These are phyloP conservation scores for Penicillium decumbens DNA, from an alignment of 2,329 filamentous ascomycete species.

Conservation along the genomic window DNA sequence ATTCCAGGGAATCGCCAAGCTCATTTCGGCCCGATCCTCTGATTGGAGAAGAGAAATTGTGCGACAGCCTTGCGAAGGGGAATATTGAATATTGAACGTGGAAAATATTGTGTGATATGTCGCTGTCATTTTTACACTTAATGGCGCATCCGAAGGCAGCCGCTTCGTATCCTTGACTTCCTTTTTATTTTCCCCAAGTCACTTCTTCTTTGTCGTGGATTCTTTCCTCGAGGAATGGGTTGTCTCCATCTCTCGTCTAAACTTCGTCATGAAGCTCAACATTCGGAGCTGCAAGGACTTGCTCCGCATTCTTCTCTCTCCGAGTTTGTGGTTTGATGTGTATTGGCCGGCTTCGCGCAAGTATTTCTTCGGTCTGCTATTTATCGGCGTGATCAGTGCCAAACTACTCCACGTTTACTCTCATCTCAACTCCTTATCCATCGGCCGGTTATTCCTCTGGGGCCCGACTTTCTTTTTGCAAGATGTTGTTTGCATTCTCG, in stretches of 20 bases:
- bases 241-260: background rate
- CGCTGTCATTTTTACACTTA: too few relatives aligned
- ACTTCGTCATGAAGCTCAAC: conserved; percentile 7
- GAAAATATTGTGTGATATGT: too few relatives aligned
- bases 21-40: too few relatives aligned
- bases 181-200: too few relatives aligned
- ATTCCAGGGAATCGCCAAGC: too few relatives aligned
- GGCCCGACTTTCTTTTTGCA: conserved; percentile 24
- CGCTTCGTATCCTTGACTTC: too few relatives aligned
- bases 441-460: conserved; percentile 19
- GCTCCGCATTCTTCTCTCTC: conserved; percentile 12
- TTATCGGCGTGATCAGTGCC: conserved; percentile 22
- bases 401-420: conserved; percentile 26
- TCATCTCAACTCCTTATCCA: conserved; percentile 21
- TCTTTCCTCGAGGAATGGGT: background rate
- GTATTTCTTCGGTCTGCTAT: conserved; percentile 22
- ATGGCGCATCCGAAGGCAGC: background rate
- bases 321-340: conserved; percentile 13
- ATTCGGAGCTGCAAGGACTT: conserved; percentile 2
- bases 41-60: too few relatives aligned
- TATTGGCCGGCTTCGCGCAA: conserved; percentile 18
- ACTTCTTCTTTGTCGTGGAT: too few relatives aligned
- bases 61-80: too few relatives aligned
- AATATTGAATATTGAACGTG: too few relatives aligned
- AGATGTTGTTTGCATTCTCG: conserved; percentile 18